Evolutionary conservation across 208 protist species (phyloP).

Genomic region (Angomonas desouzai): DNA sequence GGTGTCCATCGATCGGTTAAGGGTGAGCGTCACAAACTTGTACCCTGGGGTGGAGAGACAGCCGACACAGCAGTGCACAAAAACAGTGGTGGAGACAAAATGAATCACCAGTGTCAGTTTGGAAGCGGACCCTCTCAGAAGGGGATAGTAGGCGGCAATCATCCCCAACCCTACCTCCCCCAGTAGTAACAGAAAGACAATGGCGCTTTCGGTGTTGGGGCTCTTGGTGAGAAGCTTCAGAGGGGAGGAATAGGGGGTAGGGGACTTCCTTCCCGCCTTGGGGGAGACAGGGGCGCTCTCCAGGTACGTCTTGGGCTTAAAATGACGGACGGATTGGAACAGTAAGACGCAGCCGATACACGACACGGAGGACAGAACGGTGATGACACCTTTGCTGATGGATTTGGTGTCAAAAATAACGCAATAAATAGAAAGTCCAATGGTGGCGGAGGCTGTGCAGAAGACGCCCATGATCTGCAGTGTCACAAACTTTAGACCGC

Average conservation of each 20-base stretch:
- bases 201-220: slow-evolving; percentile 57
- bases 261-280: slow-evolving; percentile 3
- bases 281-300: not conserved
- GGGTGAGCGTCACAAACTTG: slow-evolving; percentile 14
- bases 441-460: slow-evolving; percentile 23
- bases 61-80: slow-evolving; percentile 53
- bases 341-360: slow-evolving; percentile 56
- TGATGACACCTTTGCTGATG: slow-evolving; percentile 38
- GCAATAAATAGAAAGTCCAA: slow-evolving; percentile 25
- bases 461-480: slow-evolving; percentile 67
- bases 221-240: slow-evolving; percentile 34
- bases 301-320: slow-evolving; percentile 13
- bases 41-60: slow-evolving; percentile 34
- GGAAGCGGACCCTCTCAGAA: slow-evolving; percentile 18
- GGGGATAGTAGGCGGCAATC: slow-evolving; percentile 20
- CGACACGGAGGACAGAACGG: slow-evolving; percentile 25
- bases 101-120: slow-evolving; percentile 38
- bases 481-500: slow-evolving; percentile 63
- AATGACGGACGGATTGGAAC: slow-evolving; percentile 51
- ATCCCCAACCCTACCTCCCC: slow-evolving; percentile 34
- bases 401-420: slow-evolving; percentile 22
- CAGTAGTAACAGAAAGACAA: slow-evolving; percentile 42
- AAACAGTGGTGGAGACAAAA: slow-evolving; percentile 24
- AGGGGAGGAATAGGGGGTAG: slow-evolving; percentile 17
- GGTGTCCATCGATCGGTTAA: slow-evolving; percentile 34